Evolutionary conservation across 352 stramenopile species (phyloP).

Genomic region (Phytophthora palmivora): DNA sequence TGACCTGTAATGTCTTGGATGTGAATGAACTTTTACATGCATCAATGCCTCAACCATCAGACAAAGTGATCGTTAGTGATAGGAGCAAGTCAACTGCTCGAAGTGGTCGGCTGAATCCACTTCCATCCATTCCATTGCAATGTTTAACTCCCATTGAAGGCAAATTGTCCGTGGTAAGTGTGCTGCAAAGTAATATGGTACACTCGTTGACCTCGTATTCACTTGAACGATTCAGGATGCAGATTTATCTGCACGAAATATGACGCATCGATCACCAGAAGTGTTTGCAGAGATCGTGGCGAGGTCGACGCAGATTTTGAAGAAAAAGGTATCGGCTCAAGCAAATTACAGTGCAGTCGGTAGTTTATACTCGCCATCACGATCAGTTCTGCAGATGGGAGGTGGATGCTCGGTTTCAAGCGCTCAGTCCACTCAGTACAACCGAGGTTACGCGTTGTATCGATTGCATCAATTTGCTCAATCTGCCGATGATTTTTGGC

Average conservation of each 20-base stretch:
- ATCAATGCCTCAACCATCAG: conserved; percentile 20
- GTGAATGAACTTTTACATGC: conserved; percentile 4
- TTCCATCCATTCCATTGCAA: conserved; percentile 36
- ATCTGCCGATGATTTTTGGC: conserved; percentile 64
- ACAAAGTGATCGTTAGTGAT: conserved; percentile 13
- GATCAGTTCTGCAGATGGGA: conserved; percentile 2
- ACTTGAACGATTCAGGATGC: conserved; percentile 36
- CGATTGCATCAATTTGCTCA: conserved; percentile 52
- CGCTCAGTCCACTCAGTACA: conserved; percentile 47
- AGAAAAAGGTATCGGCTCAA: conserved; percentile 46
- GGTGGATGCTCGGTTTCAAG: conserved; percentile 29
- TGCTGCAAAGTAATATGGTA: too few species aligned
- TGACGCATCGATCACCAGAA: conserved; percentile 41
- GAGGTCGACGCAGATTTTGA: conserved; percentile 47
- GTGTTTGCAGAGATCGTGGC: conserved; percentile 45
- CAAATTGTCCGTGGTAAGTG: conserved; percentile 35
- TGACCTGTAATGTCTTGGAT: too few species aligned
- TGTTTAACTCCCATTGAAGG: conserved; percentile 52
- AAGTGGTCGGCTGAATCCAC: conserved; percentile 4
- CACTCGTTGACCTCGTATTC: too few species aligned
- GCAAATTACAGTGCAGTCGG: conserved; percentile 7
- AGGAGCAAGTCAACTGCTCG: conserved; percentile 12
- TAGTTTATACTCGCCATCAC: conserved; percentile 6
- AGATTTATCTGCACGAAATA: conserved; percentile 54
- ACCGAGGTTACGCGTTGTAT: conserved; percentile 69